Evolutionary conservation across 2,329 filamentous ascomycete species (phyloP).

Genomic region (Aureobasidium lini): DNA sequence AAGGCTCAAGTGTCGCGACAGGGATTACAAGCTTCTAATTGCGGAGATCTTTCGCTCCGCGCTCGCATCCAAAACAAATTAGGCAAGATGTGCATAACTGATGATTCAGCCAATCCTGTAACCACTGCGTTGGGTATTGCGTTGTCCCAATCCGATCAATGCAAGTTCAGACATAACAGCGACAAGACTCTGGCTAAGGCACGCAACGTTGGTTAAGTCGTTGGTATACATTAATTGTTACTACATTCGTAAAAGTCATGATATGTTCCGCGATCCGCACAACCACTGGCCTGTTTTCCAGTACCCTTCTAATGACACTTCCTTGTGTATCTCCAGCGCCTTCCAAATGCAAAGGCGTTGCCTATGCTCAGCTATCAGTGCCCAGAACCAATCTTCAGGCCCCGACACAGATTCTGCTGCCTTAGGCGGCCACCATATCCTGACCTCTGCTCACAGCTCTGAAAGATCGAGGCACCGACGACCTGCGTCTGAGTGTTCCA

Average conservation of each 20-base stretch:
- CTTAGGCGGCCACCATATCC: background rate
- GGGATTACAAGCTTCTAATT: background rate
- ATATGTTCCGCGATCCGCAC: background rate
- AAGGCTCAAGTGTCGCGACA: too few relatives aligned
- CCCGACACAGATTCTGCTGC: too few relatives aligned
- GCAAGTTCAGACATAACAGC: too few relatives aligned
- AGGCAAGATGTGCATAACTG: background rate
- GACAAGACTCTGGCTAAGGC: too few relatives aligned
- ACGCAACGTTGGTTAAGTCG: too few relatives aligned
- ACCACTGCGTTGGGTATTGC: too few relatives aligned
- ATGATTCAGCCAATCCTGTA: background rate
- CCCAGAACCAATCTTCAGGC: background rate
- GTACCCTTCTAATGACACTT: background rate
- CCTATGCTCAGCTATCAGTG: too few relatives aligned
- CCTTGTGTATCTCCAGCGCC: background rate
- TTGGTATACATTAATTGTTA: background rate
- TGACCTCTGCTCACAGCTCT: background rate
- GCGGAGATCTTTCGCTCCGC: background rate
- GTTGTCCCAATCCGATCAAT: too few relatives aligned
- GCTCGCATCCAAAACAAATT: background rate
- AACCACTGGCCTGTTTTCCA: background rate
- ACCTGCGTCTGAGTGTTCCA: background rate
- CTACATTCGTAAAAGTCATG: background rate
- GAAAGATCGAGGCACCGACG: slow-evolving; percentile 4
- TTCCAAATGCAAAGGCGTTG: background rate